A percentile compares a stretch with the other conserved stretches of the same genome.
Conservation (phyloP, 192 early-diverging fungal species). For the Backusella luteola region DNA sequence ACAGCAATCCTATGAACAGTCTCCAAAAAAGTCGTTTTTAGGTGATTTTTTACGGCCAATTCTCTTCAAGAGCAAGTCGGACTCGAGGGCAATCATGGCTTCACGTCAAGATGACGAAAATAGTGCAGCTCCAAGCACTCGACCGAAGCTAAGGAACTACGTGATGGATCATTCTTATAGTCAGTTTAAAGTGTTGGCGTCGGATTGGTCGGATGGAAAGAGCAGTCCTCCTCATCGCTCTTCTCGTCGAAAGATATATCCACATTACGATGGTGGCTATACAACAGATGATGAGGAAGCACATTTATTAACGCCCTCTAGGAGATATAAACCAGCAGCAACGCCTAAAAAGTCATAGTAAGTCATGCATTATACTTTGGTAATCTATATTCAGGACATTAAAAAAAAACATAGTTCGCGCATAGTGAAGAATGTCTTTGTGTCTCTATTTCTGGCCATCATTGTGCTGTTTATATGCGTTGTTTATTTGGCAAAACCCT, state of each 20-base stretch:
- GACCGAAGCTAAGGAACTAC: constrained; percentile 21
- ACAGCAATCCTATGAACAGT: background rate
- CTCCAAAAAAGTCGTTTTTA: background rate
- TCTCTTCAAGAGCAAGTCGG: constrained; percentile 5
- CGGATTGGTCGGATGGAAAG: background rate
- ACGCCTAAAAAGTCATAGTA: background rate
- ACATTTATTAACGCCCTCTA: constrained; percentile 6
- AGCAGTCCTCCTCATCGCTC: background rate
- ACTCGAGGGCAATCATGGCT: background rate
- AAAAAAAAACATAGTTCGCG: constrained; percentile 10
- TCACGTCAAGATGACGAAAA: constrained; percentile 1
- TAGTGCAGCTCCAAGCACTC: background rate
- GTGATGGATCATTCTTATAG: constrained; percentile 23
- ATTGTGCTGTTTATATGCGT: background rate
- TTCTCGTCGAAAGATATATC: constrained; percentile 3
- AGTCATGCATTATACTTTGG: background rate
- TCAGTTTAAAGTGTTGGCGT: background rate
- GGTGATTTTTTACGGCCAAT: constrained; percentile 12
- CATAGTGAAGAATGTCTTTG: background rate
- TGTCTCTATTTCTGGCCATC: background rate
- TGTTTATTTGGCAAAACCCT: constrained; percentile 17
- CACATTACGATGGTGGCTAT: constrained; percentile 22
- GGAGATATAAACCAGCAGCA: background rate
- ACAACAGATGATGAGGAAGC: constrained; percentile 31
- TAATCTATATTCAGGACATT: background rate